phyloP scores from a whole-genome alignment of 2,329 filamentous ascomycete species.

The Colletotrichum tropicale region DNA sequence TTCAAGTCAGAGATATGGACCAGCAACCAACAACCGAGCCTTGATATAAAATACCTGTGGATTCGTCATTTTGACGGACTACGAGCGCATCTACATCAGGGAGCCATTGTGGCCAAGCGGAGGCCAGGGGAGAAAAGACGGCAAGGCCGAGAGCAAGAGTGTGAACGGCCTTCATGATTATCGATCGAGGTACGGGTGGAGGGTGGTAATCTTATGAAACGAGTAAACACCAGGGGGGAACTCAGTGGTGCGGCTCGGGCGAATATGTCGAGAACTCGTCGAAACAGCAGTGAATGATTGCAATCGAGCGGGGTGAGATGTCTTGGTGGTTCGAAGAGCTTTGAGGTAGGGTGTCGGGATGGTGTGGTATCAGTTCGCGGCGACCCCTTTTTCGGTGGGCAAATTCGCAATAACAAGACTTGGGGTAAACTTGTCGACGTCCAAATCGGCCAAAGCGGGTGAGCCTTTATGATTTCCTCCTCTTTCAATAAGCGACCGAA shows the following conservation, averaged over 20 bases:
- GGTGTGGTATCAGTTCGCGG: not conserved
- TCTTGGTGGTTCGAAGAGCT: not conserved
- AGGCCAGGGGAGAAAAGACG: constrained; percentile 41
- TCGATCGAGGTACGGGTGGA: not conserved
- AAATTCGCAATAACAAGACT: not conserved
- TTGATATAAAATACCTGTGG: constrained; percentile 17
- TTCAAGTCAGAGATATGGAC: not conserved
- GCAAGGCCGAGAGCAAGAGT: constrained; percentile 25
- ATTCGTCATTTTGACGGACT: constrained; percentile 49
- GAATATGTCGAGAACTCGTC: not conserved
- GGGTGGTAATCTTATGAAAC: not conserved
- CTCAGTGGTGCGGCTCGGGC: not conserved
- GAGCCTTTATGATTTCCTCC: not conserved
- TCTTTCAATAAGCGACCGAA: not conserved
- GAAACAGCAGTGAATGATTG: not conserved
- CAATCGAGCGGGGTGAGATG: not conserved
- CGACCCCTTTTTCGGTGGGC: constrained; percentile 5
- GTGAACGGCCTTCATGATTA: constrained; percentile 19
- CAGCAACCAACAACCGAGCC: not conserved
- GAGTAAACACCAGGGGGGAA: not conserved
- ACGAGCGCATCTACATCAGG: constrained; percentile 58
- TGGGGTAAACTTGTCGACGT: not conserved
- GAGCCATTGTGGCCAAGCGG: constrained; percentile 62
- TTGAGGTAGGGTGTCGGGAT: not conserved
- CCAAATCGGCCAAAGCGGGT: not conserved